phyloP scores from a whole-genome alignment of 2,329 filamentous ascomycete genomes.

The Whalleya microplaca region DNA sequence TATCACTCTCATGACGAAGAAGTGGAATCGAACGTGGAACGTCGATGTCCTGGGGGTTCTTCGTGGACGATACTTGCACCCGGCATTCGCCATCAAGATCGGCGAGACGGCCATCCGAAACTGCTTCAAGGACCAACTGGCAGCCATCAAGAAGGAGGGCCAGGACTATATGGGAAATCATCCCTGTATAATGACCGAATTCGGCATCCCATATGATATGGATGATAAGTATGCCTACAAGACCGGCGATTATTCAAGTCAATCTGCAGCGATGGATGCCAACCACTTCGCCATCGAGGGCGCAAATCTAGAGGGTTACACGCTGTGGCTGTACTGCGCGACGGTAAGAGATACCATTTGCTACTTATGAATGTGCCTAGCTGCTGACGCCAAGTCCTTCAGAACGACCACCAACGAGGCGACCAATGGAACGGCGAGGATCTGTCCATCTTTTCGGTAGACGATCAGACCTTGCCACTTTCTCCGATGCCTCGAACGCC shows the following conservation, averaged over 20 bases:
- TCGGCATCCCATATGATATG: constrained; percentile 99
- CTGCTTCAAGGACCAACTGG: constrained; percentile 86
- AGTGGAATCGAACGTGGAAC: constrained; percentile 98
- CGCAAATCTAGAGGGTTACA: constrained; percentile 80
- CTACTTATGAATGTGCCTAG: constrained; percentile 21
- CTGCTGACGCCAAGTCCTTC: constrained; percentile 14
- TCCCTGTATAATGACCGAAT: constrained; percentile 89
- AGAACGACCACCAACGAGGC: constrained; percentile 87
- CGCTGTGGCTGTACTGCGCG: constrained; percentile 84
- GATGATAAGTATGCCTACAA: constrained; percentile 94
- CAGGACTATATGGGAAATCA: constrained; percentile 86
- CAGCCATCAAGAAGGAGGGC: constrained; percentile 82
- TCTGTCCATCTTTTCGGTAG: constrained; percentile 82
- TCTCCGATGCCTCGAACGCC: constrained; percentile 52
- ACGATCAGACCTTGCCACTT: constrained; percentile 70
- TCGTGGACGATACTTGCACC: constrained; percentile 83
- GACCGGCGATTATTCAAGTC: constrained; percentile 92
- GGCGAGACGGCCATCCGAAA: constrained; percentile 94
- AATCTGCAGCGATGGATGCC: constrained; percentile 90
- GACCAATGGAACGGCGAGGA: constrained; percentile 99
- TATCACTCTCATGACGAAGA: constrained; percentile 95
- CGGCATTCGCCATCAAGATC: constrained; percentile 89
- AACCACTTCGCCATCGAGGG: constrained; percentile 94
- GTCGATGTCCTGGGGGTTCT: constrained; percentile 93
- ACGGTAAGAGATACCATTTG: constrained; percentile 52